Evolutionary conservation across 192 early-diverging fungal species (phyloP), one percentile per base, ranked within the genome.

Genomic region (Funneliformis geosporum): DNA sequence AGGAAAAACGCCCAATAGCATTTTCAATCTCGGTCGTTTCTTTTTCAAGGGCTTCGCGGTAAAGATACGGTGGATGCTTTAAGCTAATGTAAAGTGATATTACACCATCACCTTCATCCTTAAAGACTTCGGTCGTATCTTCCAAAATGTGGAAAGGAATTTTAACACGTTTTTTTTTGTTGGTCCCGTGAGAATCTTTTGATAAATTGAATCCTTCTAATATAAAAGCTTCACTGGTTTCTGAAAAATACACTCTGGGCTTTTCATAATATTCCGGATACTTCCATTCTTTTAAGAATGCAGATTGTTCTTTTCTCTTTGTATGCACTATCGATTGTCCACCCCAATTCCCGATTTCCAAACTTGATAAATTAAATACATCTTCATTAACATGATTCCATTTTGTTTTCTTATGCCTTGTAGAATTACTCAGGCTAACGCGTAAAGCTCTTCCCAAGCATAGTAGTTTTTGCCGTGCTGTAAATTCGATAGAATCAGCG

Each of bases 61-160:
- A 44, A 40, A 65, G 62, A n/a, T 65, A 21, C n/a, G 62, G 75
- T 1, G 74, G 59, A 60, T n/a, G 14, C 60, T 76, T 76, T n/a
- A 62, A 23, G 5, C 21, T 40, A 6, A 76, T 40, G 25, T 76
- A 76, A 8, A 69, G 10, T 5, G 62, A 65, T 33, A 65, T 65
- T 25, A 33, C 23, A 65, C 21, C 62, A 38, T 65, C 62, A 12
- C 2, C 2, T 10, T 1, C 2, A 9, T 65, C 62, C 9, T 33
- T 25, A 10, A 65, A 14, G 21, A 65, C 33, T 65, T 27, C 62
- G 12, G 14, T 12, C 11, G 39, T 40, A 6, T 42, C 39, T 42
- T 4, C 16, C n/a, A 69, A 42, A 21, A 0, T 39, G 2, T 39
- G 27, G 16, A 68, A 68, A 4, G 38, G 38, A 18, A 68, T 68